A percentile compares a stretch with the other conserved stretches of the same genome.
These are phyloP conservation scores for Fraxinus greggii DNA, from an alignment of 305 asterid species.

Conservation along the genomic window DNA sequence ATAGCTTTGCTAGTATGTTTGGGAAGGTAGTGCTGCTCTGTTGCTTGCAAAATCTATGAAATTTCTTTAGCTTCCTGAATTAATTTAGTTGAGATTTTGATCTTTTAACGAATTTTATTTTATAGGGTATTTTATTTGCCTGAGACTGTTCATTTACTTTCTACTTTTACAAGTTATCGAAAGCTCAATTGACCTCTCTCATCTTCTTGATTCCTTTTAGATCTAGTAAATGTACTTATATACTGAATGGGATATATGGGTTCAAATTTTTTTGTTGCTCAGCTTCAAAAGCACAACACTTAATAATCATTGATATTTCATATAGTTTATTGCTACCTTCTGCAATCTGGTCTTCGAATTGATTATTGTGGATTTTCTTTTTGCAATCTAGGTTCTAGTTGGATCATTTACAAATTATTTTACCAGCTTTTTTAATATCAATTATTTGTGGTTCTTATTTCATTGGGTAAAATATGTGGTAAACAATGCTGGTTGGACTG, in stretches of 20 bases:
- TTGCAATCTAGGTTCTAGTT: not conserved
- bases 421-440: not conserved
- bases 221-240: not conserved
- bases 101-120: not conserved
- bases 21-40: slow-evolving; percentile 62
- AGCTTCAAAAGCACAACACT: not conserved
- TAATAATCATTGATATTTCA: not conserved
- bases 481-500: not conserved
- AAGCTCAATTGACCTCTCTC: not conserved
- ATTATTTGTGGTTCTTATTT: not conserved
- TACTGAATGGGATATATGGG: not conserved
- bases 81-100: not conserved
- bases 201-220: not conserved
- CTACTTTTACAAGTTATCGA: not conserved
- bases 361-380: not conserved
- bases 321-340: not conserved
- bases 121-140: not conserved
- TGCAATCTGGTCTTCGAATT: not conserved
- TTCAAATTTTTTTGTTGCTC: not conserved
- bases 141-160: not conserved
- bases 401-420: not conserved
- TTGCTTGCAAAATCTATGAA: slow-evolving; percentile 1
- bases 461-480: not conserved
- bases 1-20: slow-evolving; percentile 60
- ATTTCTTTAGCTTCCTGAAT: not conserved